A percentile compares a stretch with the other conserved stretches of the same genome.
These are phyloP conservation scores for Rhizopogon sp. DNA, from an alignment of 768 basidiomycete species.

Conservation along the genomic window DNA sequence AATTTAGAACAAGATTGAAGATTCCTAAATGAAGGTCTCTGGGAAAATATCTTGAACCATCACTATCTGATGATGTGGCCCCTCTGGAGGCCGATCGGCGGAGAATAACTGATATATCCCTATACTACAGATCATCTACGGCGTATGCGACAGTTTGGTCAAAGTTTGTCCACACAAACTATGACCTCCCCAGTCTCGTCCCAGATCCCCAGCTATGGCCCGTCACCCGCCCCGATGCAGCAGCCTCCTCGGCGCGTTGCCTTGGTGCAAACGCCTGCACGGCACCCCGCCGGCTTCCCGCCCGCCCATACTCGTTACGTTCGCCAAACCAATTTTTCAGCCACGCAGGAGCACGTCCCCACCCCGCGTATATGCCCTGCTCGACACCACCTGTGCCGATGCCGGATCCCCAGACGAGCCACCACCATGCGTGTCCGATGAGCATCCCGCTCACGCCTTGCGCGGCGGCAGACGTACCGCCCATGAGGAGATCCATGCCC, in stretches of 20 bases:
- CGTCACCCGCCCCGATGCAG: slow-evolving; percentile 12
- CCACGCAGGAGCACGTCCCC: slow-evolving; percentile 57
- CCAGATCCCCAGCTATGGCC: slow-evolving; percentile 55
- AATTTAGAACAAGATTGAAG: too few relatives aligned
- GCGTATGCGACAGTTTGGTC: not conserved
- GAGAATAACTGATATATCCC: not conserved
- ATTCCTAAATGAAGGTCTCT: too few relatives aligned
- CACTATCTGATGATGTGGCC: too few relatives aligned
- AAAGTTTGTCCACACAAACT: not conserved
- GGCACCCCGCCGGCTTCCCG: slow-evolving; percentile 37
- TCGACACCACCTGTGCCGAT: slow-evolving; percentile 34
- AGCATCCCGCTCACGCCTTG: slow-evolving; percentile 62
- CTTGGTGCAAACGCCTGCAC: slow-evolving; percentile 59
- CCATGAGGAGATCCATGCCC: slow-evolving; percentile 63
- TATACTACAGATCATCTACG: too few relatives aligned
- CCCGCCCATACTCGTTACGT: slow-evolving; percentile 23
- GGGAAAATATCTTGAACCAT: not conserved
- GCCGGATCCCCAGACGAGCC: slow-evolving; percentile 52
- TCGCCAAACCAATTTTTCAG: slow-evolving; percentile 44
- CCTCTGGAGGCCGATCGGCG: not conserved
- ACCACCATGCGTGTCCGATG: slow-evolving; percentile 82
- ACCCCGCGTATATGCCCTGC: slow-evolving; percentile 33
- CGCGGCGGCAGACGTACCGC: slow-evolving; percentile 52
- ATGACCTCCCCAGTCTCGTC: slow-evolving; percentile 38
- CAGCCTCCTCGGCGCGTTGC: slow-evolving; percentile 18